Evolutionary conservation across 352 stramenopile genomes (phyloP), one percentile per base, ranked within the genome.

Genomic region (Plasmopara halstedii): DNA sequence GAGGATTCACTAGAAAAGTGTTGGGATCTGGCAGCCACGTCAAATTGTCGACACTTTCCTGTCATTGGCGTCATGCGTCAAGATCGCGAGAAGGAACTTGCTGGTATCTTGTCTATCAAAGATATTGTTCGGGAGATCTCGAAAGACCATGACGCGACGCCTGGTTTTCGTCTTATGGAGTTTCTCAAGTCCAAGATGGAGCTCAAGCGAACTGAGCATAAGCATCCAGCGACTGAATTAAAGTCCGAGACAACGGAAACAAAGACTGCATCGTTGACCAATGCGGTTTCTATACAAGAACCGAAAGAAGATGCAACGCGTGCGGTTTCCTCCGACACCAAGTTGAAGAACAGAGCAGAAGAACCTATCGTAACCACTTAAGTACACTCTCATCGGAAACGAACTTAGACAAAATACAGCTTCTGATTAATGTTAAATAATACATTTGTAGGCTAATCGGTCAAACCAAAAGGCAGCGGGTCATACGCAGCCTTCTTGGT

Each of bases 121-220:
- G 81, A 92, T 46, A 83, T 92, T 46, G 78, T 92, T 22, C 75
- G 73, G 6, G 81, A 92, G 61, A 88, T 92, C 46, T 87, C 74
- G 13, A 85, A 87, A 52, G 77, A 80, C 43, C 62, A 87, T 46
- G 60, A 85, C 47, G 77, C 73, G 8, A 81, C 70, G 14, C 73
- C 66, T 5, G 80, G 77, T 18, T 92, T 88, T 47, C 76, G 80
- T 10, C 64, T 92, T 11, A 84, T 92, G 64, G 80, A 92, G 37
- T 92, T 88, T 37, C 78, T 92, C 49, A 92, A 92, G 66, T 83
- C 80, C 11, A 85, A 66, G 44, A 62, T 79, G 63, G 64, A 83
- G 50, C 64, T 71, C 10, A 75, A 84, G 20, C 58, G 64, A n/a
- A 43, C 34, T 31, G 62, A 79, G 53, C 38, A 46, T 14, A 61